Percentiles rank a stretch among this genome's conserved stretches.
phyloP scores from a whole-genome alignment of 106 monocot genomes.

The Acorus gramineus region DNA sequence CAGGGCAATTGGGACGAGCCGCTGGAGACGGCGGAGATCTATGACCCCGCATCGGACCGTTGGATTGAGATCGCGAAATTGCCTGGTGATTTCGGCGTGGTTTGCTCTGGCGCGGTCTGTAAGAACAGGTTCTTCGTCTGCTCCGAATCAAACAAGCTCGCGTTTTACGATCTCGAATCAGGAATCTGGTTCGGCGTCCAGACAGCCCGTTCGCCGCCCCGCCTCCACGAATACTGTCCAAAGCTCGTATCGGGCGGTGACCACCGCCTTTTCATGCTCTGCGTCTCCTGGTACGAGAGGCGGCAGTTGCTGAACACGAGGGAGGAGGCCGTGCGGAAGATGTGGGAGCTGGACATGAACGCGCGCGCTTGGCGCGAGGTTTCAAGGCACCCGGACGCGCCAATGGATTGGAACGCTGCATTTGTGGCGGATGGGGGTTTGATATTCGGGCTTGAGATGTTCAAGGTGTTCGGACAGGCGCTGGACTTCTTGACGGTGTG shows the following conservation, averaged over 20 bases:
- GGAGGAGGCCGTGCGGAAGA: slow-evolving; percentile 66
- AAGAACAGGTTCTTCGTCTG: slow-evolving; percentile 52
- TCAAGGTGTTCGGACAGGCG: slow-evolving; percentile 74
- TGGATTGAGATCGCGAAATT: slow-evolving; percentile 56
- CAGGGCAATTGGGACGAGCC: slow-evolving; percentile 56
- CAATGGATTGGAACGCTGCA: slow-evolving; percentile 62
- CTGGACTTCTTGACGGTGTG: slow-evolving; percentile 68
- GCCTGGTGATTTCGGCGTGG: slow-evolving; percentile 55
- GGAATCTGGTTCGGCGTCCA: slow-evolving; percentile 59
- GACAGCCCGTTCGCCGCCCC: slow-evolving; percentile 28
- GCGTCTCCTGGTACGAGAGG: slow-evolving; percentile 63
- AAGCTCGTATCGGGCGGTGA: slow-evolving; percentile 46
- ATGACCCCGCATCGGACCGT: slow-evolving; percentile 44
- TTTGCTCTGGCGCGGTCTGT: slow-evolving; percentile 63
- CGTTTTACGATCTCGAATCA: slow-evolving; percentile 46
- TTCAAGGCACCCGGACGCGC: slow-evolving; percentile 84
- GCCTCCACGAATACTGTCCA: slow-evolving; percentile 48
- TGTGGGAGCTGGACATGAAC: slow-evolving; percentile 54
- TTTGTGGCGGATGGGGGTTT: slow-evolving; percentile 38
- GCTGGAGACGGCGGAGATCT: slow-evolving; percentile 69
- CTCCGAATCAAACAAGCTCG: slow-evolving; percentile 47
- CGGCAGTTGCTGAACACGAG: slow-evolving; percentile 18
- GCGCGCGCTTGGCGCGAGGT: slow-evolving; percentile 42
- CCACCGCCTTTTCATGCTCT: slow-evolving; percentile 50
- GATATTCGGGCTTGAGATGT: slow-evolving; percentile 81